Percentiles rank a stretch among this genome's conserved stretches.
Conservation (phyloP, 306 rosid species). For the Gynostemma pentaphyllum region DNA sequence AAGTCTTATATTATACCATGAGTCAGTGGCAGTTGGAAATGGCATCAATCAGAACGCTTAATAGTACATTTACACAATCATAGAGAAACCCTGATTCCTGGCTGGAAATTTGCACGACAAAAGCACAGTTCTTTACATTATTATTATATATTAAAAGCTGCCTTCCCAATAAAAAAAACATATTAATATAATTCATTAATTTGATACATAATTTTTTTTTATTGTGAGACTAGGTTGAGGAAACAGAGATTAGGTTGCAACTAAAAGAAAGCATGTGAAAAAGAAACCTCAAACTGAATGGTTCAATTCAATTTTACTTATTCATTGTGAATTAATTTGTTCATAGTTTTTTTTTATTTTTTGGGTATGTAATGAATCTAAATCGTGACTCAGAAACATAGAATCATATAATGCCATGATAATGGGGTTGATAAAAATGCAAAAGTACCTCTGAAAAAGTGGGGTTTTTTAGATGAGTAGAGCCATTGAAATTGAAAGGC, state of each 20-base stretch:
- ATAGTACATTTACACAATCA: background rate
- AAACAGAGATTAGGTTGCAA: background rate
- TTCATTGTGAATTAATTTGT: conserved; percentile 7
- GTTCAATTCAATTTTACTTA: background rate
- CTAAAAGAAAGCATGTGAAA: conserved; percentile 1
- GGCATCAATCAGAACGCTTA: background rate
- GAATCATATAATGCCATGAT: conserved; percentile 29
- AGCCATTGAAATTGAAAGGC: conserved; percentile 56
- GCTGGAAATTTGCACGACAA: background rate
- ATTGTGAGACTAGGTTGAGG: too few species aligned
- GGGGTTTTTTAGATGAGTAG: conserved; percentile 36
- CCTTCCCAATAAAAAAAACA: background rate
- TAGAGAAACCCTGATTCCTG: conserved; percentile 1
- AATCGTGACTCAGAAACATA: conserved; percentile 10
- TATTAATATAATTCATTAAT: too few species aligned
- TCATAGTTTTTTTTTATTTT: conserved; percentile 5
- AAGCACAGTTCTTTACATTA: background rate
- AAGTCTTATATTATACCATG: background rate
- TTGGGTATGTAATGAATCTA: conserved; percentile 20
- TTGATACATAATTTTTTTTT: too few species aligned
- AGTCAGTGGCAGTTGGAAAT: conserved; percentile 2
- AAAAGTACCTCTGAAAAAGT: conserved; percentile 31
- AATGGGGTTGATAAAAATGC: conserved; percentile 61
- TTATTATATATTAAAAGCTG: background rate
- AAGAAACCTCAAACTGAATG: conserved; percentile 5